Conservation (phyloP, 352 stramenopile species). For the Phytophthora multivora region DNA sequence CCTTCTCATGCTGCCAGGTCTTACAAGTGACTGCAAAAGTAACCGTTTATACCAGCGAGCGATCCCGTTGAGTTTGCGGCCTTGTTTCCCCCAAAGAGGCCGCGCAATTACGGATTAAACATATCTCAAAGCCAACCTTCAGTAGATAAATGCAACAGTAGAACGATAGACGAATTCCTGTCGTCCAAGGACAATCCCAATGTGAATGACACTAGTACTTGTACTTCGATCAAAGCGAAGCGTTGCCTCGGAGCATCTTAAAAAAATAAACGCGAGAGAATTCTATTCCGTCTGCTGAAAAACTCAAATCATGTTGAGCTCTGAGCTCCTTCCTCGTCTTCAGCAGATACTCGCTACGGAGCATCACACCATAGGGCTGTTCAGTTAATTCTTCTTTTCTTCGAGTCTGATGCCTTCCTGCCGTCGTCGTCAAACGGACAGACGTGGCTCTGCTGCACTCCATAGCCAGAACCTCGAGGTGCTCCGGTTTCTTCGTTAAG, state of each 20-base stretch:
- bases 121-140: constrained; percentile 23
- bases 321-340: constrained; percentile 7
- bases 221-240: neutral
- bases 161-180: too few relatives aligned
- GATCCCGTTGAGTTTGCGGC: constrained; percentile 86
- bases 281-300: constrained; percentile 17
- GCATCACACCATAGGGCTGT: constrained; percentile 1
- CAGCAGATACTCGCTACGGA: constrained; percentile 11
- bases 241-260: neutral
- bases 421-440: neutral
- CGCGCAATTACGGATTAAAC: constrained; percentile 86
- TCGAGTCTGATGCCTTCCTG: constrained; percentile 1
- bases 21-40: constrained; percentile 88
- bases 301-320: constrained; percentile 10
- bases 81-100: constrained; percentile 68
- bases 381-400: constrained; percentile 8
- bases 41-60: constrained; percentile 84
- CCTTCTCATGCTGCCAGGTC: constrained; percentile 67
- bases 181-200: too few relatives aligned
- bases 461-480: neutral
- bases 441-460: neutral
- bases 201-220: neutral
- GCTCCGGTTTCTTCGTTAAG: constrained; percentile 3
- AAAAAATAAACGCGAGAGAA: constrained; percentile 17
- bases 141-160: neutral